Percentiles rank a stretch among this genome's conserved stretches.
Conservation (phyloP, 257 asterid species). For the Nicotiana otophora region DNA sequence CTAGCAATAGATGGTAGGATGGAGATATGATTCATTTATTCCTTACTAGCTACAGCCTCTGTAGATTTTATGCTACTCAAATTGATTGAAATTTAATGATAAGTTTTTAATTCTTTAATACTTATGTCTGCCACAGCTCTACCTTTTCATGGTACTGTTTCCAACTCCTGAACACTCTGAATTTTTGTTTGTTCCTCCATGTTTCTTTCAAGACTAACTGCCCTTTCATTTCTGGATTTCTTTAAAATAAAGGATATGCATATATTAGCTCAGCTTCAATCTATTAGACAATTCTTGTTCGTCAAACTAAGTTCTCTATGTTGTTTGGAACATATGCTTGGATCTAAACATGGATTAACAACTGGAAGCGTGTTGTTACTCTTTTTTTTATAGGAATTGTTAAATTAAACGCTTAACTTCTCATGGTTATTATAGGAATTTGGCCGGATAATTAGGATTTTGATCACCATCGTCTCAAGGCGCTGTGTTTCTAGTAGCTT, state of each 20-base stretch:
- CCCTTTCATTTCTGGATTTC: neutral
- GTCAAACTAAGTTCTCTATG: neutral
- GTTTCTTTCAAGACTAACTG: neutral
- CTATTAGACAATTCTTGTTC: neutral
- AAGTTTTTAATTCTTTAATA: neutral
- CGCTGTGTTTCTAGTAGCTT: neutral
- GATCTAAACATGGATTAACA: neutral
- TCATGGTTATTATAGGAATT: neutral
- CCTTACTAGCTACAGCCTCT: neutral
- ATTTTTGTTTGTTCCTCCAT: neutral
- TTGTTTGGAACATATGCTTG: neutral
- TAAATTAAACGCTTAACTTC: neutral
- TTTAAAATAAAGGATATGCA: neutral
- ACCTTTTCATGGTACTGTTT: neutral
- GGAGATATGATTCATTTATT: neutral
- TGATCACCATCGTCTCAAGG: neutral
- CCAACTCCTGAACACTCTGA: neutral
- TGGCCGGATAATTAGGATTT: neutral
- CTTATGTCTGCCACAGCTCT: neutral
- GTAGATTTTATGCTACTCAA: neutral
- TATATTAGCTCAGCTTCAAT: neutral
- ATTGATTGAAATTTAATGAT: neutral
- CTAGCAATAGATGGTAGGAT: conserved; percentile 19
- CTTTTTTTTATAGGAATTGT: neutral
- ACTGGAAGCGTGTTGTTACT: neutral